phyloP scores from a whole-genome alignment of 345 rosid genomes.

The Aquilaria sinensis region DNA sequence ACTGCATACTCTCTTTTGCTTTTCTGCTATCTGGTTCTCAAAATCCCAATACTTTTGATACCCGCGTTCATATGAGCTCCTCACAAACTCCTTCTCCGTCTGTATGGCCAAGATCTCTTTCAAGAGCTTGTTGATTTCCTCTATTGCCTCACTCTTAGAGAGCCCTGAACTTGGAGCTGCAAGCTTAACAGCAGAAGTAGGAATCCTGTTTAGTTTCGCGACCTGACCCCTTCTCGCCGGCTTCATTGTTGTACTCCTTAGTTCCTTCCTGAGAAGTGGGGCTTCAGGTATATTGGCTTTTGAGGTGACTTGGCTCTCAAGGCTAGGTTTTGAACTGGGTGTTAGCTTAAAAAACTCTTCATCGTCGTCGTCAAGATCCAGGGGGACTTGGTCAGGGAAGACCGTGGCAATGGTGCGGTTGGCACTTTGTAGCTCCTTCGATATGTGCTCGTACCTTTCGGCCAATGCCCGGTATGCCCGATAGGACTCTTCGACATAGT shows the following conservation, averaged over 20 bases:
- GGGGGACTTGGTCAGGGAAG: slow-evolving; percentile 65
- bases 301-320: slow-evolving; percentile 10
- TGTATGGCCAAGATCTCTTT: slow-evolving; percentile 64
- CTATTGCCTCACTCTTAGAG: slow-evolving; percentile 47
- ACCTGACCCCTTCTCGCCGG: slow-evolving; percentile 29
- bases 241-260: slow-evolving; percentile 29
- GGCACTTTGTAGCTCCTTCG: slow-evolving; percentile 76
- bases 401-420: slow-evolving; percentile 67
- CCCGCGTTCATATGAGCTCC: slow-evolving; percentile 47
- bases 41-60: slow-evolving; percentile 47
- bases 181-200: slow-evolving; percentile 22
- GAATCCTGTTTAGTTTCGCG: slow-evolving; percentile 18
- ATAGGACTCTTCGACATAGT: slow-evolving; percentile 57
- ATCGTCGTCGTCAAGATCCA: slow-evolving; percentile 43
- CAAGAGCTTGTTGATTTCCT: slow-evolving; percentile 59
- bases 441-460: slow-evolving; percentile 59
- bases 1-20: slow-evolving; percentile 47
- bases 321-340: slow-evolving; percentile 1
- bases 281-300: slow-evolving; percentile 37
- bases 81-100: slow-evolving; percentile 68
- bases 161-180: slow-evolving; percentile 40
- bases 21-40: slow-evolving; percentile 48
- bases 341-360: slow-evolving; percentile 21
- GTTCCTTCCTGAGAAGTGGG: slow-evolving; percentile 42
- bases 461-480: slow-evolving; percentile 69